A percentile compares a stretch with the other conserved stretches of the same genome.
Evolutionary conservation across 768 basidiomycete genomes (phyloP).

Genomic region (Serpula lacrymans): DNA sequence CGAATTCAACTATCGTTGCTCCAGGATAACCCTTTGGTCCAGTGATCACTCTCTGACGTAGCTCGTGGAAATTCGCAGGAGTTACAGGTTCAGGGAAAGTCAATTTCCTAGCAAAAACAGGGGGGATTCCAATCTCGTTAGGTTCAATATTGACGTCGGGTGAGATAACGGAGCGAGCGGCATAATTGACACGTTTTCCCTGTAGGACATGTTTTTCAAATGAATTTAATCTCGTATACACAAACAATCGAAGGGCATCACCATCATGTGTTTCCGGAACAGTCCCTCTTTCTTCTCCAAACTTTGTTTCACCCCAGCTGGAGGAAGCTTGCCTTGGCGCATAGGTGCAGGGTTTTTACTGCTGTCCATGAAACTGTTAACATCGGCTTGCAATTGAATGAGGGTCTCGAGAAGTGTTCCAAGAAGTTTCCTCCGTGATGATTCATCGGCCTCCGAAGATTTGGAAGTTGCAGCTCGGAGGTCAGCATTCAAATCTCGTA

Average conservation of each 20-base stretch:
- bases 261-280: conserved; percentile 99
- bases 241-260: conserved; percentile 26
- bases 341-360: conserved; percentile 89
- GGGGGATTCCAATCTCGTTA: conserved; percentile 96
- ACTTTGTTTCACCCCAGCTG: conserved; percentile 91
- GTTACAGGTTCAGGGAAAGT: conserved; percentile 99
- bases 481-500: conserved; percentile 72
- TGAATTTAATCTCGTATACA: neutral
- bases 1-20: conserved; percentile 91
- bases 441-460: conserved; percentile 47
- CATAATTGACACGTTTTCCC: conserved; percentile 99
- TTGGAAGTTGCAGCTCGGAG: conserved; percentile 63
- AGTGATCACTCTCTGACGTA: conserved; percentile 87
- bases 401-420: conserved; percentile 72
- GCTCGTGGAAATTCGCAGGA: conserved; percentile 80
- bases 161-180: conserved; percentile 99
- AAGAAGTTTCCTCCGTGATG: conserved; percentile 53
- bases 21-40: conserved; percentile 90
- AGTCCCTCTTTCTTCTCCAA: conserved; percentile 99
- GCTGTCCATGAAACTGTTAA: conserved; percentile 97
- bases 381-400: conserved; percentile 88
- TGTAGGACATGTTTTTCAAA: conserved; percentile 30
- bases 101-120: conserved; percentile 93
- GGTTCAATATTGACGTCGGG: conserved; percentile 99
- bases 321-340: conserved; percentile 85